phyloP scores from a whole-genome alignment of 306 rosid species.

The Quercus aquifolioides region DNA sequence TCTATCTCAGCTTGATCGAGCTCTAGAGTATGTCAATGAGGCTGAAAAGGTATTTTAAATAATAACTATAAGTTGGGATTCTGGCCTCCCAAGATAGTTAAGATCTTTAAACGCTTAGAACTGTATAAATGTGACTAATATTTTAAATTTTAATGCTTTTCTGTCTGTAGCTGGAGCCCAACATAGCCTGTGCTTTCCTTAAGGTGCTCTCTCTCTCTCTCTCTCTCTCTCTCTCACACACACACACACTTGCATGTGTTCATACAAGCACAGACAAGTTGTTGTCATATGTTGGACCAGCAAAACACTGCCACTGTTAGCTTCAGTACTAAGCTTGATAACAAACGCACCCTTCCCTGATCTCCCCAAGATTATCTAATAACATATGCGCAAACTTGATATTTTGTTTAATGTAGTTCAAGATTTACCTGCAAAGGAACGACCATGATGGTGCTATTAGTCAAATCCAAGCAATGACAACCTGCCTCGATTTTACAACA shows the following conservation, averaged over 20 bases:
- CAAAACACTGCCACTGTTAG: background rate
- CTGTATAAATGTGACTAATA: background rate
- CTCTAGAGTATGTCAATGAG: conserved; percentile 81
- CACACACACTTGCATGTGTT: background rate
- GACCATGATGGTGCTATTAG: conserved; percentile 58
- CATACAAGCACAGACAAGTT: background rate
- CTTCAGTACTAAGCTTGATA: background rate
- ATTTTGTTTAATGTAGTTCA: conserved; percentile 55
- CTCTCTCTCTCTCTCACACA: conserved; percentile 7
- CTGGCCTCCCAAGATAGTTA: background rate
- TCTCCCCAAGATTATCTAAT: conserved; percentile 15
- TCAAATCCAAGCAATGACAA: conserved; percentile 82
- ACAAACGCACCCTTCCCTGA: conserved; percentile 7
- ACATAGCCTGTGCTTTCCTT: conserved; percentile 74
- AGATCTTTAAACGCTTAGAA: background rate
- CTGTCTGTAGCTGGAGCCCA: conserved; percentile 83
- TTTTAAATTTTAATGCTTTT: conserved; percentile 18
- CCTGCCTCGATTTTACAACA: conserved; percentile 81
- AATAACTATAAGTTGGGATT: conserved; percentile 13
- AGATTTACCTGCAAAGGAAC: conserved; percentile 80
- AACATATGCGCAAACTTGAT: conserved; percentile 4
- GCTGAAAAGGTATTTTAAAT: conserved; percentile 73
- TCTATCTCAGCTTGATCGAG: conserved; percentile 80
- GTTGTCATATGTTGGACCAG: background rate
- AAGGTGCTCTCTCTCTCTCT: conserved; percentile 50